Conservation (phyloP, 352 stramenopile genomes). For the Globisporangium iwayamae region DNA sequence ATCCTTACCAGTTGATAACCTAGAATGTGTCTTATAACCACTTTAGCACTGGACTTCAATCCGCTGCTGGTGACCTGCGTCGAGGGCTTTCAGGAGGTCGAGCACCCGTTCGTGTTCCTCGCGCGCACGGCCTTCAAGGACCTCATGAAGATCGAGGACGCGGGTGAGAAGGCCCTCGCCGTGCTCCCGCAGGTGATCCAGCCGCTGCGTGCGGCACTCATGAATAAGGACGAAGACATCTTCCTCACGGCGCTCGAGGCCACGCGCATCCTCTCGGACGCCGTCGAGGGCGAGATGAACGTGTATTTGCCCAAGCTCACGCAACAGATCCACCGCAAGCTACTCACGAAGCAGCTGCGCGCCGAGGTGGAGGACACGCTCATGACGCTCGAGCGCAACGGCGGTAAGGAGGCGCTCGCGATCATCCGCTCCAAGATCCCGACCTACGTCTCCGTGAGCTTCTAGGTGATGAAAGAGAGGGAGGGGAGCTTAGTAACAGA, state of each 20-base stretch:
- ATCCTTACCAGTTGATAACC: background rate
- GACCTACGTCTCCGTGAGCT: constrained; percentile 56
- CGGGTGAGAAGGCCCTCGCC: constrained; percentile 49
- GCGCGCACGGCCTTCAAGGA: constrained; percentile 69
- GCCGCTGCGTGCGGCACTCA: constrained; percentile 53
- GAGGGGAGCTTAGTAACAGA: background rate
- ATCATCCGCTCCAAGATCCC: constrained; percentile 80
- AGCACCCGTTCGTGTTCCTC: constrained; percentile 82
- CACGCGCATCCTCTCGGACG: constrained; percentile 58
- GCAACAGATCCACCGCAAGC: constrained; percentile 76
- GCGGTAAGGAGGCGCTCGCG: constrained; percentile 63
- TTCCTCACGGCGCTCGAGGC: constrained; percentile 69
- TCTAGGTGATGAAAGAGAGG: constrained; percentile 4
- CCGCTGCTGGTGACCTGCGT: constrained; percentile 67
- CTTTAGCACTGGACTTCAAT: constrained; percentile 51
- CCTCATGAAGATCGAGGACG: constrained; percentile 55
- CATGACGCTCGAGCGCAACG: constrained; percentile 61
- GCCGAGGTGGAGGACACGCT: constrained; percentile 62
- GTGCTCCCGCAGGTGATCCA: constrained; percentile 63
- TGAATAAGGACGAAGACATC: constrained; percentile 67
- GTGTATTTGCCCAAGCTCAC: constrained; percentile 67
- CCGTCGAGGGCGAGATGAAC: constrained; percentile 72
- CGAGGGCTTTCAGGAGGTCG: constrained; percentile 69
- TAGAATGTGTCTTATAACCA: background rate
- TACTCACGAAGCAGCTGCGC: constrained; percentile 54